Conservation (phyloP, 2,329 filamentous ascomycete species). For the Cladosporium sp. region DNA sequence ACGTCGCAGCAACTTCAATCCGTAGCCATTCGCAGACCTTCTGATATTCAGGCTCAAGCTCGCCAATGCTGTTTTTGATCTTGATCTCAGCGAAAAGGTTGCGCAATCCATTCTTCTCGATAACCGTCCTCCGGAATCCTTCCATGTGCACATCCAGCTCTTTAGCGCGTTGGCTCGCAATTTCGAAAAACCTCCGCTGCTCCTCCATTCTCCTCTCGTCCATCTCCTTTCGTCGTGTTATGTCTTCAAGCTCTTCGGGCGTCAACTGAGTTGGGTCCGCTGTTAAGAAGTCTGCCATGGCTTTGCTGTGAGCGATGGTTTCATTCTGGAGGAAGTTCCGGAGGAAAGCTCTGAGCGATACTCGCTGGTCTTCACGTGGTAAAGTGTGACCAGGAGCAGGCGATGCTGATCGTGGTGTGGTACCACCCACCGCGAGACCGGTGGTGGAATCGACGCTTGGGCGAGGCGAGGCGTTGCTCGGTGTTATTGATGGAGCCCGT, state of each 20-base stretch:
- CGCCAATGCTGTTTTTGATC: conserved; percentile 78
- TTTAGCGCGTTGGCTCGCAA: conserved; percentile 80
- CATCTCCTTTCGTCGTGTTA: conserved; percentile 70
- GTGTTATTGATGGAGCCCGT: conserved; percentile 36
- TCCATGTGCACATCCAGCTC: conserved; percentile 99
- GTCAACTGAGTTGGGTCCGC: conserved; percentile 66
- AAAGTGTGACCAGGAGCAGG: conserved; percentile 9
- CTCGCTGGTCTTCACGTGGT: conserved; percentile 74
- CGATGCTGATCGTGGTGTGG: conserved; percentile 18
- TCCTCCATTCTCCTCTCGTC: conserved; percentile 88
- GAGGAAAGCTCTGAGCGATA: conserved; percentile 88
- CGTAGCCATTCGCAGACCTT: conserved; percentile 98
- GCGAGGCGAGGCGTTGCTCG: conserved; percentile 13
- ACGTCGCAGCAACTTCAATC: conserved; percentile 92
- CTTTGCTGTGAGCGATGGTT: conserved; percentile 74
- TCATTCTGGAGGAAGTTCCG: conserved; percentile 79
- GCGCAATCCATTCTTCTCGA: conserved; percentile 78
- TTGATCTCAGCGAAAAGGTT: conserved; percentile 91
- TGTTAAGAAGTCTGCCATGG: conserved; percentile 79
- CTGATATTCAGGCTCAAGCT: conserved; percentile 90
- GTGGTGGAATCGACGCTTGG: conserved; percentile 13
- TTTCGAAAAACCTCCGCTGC: conserved; percentile 91
- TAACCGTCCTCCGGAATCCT: conserved; percentile 62
- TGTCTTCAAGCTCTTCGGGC: conserved; percentile 79
- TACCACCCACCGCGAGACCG: conserved; percentile 6